Base-by-base conservation (phyloP, 768 basidiomycete genomes). In the Lactarius sp. region DNA sequence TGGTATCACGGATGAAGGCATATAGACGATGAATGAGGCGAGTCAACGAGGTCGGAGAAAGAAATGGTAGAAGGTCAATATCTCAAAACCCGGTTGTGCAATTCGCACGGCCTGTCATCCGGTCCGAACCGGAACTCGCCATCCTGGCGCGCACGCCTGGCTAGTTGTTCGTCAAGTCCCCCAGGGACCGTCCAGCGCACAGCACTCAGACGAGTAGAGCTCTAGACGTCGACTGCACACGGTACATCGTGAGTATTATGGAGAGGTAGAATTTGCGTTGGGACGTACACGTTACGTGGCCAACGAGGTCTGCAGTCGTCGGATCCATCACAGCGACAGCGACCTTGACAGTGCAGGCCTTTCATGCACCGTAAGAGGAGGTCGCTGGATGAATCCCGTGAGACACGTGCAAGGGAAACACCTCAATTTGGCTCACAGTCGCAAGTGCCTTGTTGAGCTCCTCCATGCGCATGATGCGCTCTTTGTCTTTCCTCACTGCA, bases 391-490 rank as follows among this genome's bases (percentile, higher is more conserved):
- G 2, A 13, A 1, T 1, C 7, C 14, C 5, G 13, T 64, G 46
- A 64, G 62, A 50, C n/a, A 49, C 2, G 8, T 41, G 52, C 36
- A 52, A 13, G 36, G 22, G 14, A 8, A 12, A 33, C 20, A 16
- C 10, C 16, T 6, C 0, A 13, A 41, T 31, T n/a, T 2, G n/a
- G 33, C 62, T 54, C 44, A 64, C 62, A 18, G 14, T 50, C n/a
- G 8, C 39, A 20, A 64, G 57, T 8, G 42, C 8, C 16, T 16
- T 54, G 36, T 64, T 64, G 46, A 64, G 52, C 36, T 53, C 36
- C 10, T 53, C 52, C 62, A 64, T 64, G 46, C n/a, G n/a, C n/a
- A n/a, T n/a, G n/a, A n/a, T n/a, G n/a, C 57, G 62, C 14, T 54
- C 47, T 37, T 22, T 59, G 57, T 64, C 62, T 20, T 59, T 59